Percentiles rank a stretch among this genome's conserved stretches.
These are phyloP conservation scores for Saccharomycopsis hybrid DNA, from an alignment of 1,139 yeast species.

Conservation along the genomic window DNA sequence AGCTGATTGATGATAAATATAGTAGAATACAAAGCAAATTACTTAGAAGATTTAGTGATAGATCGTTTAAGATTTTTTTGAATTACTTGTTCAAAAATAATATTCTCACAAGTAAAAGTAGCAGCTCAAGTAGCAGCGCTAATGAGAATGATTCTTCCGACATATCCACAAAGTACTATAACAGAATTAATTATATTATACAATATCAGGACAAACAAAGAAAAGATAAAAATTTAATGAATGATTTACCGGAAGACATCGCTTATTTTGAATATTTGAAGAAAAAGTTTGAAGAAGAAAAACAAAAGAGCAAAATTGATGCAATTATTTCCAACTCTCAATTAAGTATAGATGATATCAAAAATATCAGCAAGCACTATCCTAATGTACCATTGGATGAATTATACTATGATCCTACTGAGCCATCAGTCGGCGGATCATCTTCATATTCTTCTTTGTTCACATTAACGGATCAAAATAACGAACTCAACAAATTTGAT, in stretches of 20 bases:
- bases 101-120: not conserved
- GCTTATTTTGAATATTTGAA: conserved; percentile 5
- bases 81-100: conserved; percentile 28
- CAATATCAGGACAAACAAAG: conserved; percentile 19
- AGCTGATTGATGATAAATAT: not conserved
- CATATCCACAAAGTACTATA: conserved; percentile 1
- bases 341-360: conserved; percentile 5
- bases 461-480: conserved; percentile 3
- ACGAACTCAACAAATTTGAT: conserved; percentile 57
- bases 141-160: conserved; percentile 1
- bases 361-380: conserved; percentile 9
- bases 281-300: conserved; percentile 2
- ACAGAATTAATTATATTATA: conserved; percentile 9
- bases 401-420: conserved; percentile 22
- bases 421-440: too few species aligned
- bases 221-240: conserved; percentile 14
- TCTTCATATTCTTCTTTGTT: conserved; percentile 1
- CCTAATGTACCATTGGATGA: conserved; percentile 23
- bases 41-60: conserved; percentile 41
- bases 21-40: conserved; percentile 34
- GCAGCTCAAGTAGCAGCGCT: not conserved
- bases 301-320: not conserved
- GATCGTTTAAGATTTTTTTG: conserved; percentile 40
- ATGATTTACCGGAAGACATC: conserved; percentile 15
- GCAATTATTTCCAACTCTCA: not conserved